Base-by-base conservation (phyloP, 768 basidiomycete genomes). In the Rhizopogon sp. region DNA sequence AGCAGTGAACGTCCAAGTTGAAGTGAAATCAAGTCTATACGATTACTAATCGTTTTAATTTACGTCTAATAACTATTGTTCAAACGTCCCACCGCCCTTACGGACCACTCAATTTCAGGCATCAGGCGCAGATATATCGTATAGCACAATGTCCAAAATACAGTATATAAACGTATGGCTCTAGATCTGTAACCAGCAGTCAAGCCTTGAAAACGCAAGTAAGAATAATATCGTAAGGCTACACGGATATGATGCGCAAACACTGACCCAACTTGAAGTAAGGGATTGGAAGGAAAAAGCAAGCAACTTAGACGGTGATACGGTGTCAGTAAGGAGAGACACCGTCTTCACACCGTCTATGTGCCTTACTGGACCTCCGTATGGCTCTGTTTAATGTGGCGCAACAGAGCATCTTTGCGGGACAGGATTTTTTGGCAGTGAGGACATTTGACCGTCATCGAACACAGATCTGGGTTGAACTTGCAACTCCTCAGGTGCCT, bases 321-420 rank as follows among this genome's bases (percentile, higher is more conserved):
- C 33, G 6, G 33, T 31, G 6, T 33, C 11, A 49, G 14, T 35
- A 13, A 50, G 3, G 25, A n/a, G 33, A 17, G 47, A 13, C 13
- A 37, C 10, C 10, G 20, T 47, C 8, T 16, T 22, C 17, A 6
- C 13, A 37, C 10, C 10, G 20, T 47, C 13, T 16, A 47, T 28
- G 20, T 39, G 10, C 35, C 3, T 51, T 37, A 50, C 31, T 51
- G 25, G 22, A n/a, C 25, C 33, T 54, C 43, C 1, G 35, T 40
- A n/a, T 67, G 66, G 4, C 58, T 31, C 2, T 63, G 59, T 13
- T 50, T 61, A 13, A 68, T 55, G 35, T 67, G 66, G 1, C 66
- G 56, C 28, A 17, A 29, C 0, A 70, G 64, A 3, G 66, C 68
- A 33, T 67, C 66, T 35, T 54, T 60, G 6, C 66, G 64, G n/a